Base-by-base conservation (phyloP, 1,284 basidiomycete genomes). In the Cutaneotrichosporon dermatis region DNA sequence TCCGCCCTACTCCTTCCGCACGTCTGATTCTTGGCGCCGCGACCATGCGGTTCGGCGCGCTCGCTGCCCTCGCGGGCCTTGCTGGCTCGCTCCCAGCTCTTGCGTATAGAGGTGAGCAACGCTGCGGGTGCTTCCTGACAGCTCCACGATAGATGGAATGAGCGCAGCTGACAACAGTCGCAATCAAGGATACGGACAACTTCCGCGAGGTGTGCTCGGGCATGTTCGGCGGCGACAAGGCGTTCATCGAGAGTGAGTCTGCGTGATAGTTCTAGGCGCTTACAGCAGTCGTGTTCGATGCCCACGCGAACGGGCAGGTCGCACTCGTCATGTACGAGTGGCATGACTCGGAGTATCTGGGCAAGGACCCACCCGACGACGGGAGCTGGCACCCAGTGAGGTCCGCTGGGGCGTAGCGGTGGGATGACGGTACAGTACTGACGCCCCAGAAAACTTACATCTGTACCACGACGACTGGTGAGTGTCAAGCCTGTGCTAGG, bases 311-410 rank as follows among this genome's bases (percentile, higher is more conserved):
- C 68, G 95, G 95, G n/a, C 90, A 93, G 72, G 82, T 97, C 35
- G 90, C 95, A 13, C 86, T 95, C 80, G 88, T 96, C 58, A 86
- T 99, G 51, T 99, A 98, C 75, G 95, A 99, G 77, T 98, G 93
- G 90, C 74, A 81, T 36, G 95, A 99, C 72, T 86, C 88, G 52
- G 79, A 82, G 56, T 92, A 89, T 71, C 82, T 99, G 10, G 95
- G 95, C 39, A 89, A 78, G 34, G 70, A 77, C 6, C 69, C 71
- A 8, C 68, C 68, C 3, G 69, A 49, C 36, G 48, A 48, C 39
- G 46, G 45, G 16, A 53, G 41, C 41, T 54, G 25, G 37, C 54
- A 49, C 43, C 15, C 43, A 39, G 48, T 57, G 12, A 45, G 39
- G 43, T 4, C 35, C 16, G 33, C 48, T 34, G 13, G 37, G 37